Evolutionary conservation across 495 filamentous ascomycete species (phyloP), one percentile per base, ranked within the genome.

Genomic region (Hyaloscypha bicolor): DNA sequence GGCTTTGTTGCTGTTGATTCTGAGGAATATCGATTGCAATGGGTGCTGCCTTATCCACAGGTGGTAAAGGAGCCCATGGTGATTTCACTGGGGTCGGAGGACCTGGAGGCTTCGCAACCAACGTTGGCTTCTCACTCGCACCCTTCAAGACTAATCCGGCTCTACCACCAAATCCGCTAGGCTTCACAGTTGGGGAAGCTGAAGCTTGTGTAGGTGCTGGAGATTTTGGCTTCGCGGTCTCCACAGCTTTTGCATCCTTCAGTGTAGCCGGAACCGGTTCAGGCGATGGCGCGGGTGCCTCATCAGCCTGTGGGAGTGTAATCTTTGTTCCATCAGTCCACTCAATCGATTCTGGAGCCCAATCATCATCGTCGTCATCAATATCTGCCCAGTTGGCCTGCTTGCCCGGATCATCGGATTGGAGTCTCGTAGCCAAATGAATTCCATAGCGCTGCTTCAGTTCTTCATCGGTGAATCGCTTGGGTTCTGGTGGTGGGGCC

Each of bases 271-370:
- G 71, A 1, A 80, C 79, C 56, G 84, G 74, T 33, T 76, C 71
- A 45, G 78, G 76, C 12, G 78, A 63, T 14, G 76, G 62, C 11
- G 74, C 65, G 55, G 79, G 73, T 16, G 73, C 67, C 59, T 87
- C 84, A 45, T 91, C 86, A 37, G 82, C 75, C 53, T 90, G 86
- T 16, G 89, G 87, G 9, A 96, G 82, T 45, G 88, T 90, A 63
- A 93, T 92, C 79, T 98, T 97, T 16, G 94, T 98, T 37, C 94
- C 94, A 77, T 99, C 95, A 69, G 90, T 93, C 95, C 95, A 99
- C 69, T 96, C 93, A 67, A 98, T 96, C 8, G 91, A 90, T 69
- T 98, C 94, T 0, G 95, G 96, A 3, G 91, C 93, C 95, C 95
- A 99, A 75, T 98, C 94, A 64, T 98, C 95, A 75, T 97, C 93